phyloP scores from a whole-genome alignment of 139 green algal genomes.

The Chlamydomonas applanata region DNA sequence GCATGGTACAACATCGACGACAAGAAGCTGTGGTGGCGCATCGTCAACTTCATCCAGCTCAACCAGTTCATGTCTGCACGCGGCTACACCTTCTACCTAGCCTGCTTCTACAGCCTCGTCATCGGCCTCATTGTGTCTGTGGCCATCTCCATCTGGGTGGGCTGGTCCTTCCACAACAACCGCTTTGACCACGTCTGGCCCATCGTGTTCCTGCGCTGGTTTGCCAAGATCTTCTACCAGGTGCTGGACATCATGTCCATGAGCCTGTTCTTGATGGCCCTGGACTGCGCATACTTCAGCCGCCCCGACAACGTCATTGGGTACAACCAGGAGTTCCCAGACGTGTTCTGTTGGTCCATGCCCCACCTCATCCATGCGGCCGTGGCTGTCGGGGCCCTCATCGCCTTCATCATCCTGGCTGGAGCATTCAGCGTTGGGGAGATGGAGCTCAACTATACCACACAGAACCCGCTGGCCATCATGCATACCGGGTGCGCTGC shows the following conservation, averaged over 20 bases:
- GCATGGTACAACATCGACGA: conserved; percentile 9
- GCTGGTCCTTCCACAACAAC: conserved; percentile 19
- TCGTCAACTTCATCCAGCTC: conserved; percentile 23
- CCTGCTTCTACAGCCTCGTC: conserved; percentile 12
- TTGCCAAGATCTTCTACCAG: conserved; percentile 32
- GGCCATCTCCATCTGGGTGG: conserved; percentile 15
- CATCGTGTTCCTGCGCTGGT: conserved; percentile 21
- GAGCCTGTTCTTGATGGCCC: no score
- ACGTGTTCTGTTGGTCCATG: conserved; percentile 3
- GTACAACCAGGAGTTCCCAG: conserved; percentile 26
- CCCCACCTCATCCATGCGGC: conserved; percentile 10
- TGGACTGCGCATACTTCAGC: no score
- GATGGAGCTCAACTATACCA: conserved; percentile 8
- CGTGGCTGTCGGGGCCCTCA: background rate
- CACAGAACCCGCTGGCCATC: background rate
- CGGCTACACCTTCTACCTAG: conserved; percentile 19
- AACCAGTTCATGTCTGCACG: conserved; percentile 8
- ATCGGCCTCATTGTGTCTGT: background rate
- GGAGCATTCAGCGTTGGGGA: background rate
- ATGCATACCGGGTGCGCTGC: conserved; percentile 2
- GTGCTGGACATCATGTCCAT: conserved; percentile 24
- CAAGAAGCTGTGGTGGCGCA: conserved; percentile 2
- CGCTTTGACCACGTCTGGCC: conserved; percentile 28
- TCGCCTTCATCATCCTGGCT: conserved; percentile 4
- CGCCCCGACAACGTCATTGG: background rate